Evolutionary conservation across 768 basidiomycete species (phyloP).

Genomic region (Mrakia frigida): DNA sequence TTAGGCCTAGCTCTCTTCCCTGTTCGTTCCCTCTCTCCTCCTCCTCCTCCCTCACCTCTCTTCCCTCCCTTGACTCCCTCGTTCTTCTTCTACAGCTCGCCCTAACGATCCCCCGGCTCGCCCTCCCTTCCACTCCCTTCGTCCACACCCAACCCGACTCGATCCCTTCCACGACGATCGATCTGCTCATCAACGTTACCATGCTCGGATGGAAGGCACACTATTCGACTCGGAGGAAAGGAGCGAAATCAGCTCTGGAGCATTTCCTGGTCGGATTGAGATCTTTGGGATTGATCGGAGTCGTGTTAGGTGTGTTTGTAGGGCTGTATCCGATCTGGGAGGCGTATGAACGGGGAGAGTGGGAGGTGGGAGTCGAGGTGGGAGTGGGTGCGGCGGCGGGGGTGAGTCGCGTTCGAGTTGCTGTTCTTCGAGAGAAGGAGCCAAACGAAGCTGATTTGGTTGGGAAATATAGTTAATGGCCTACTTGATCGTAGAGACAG

Average conservation of each 20-base stretch:
- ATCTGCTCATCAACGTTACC: neutral
- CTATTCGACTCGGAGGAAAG: neutral
- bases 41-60: neutral
- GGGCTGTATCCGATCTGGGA: neutral
- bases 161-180: neutral
- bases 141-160: neutral
- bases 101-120: neutral
- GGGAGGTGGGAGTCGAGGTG: neutral
- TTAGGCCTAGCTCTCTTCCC: neutral
- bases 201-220: neutral
- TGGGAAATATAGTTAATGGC: neutral
- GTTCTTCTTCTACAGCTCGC: neutral
- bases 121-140: neutral
- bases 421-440: neutral
- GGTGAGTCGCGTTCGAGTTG: neutral
- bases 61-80: no score
- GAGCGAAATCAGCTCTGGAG: neutral
- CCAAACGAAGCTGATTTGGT: neutral
- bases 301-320: neutral
- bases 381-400: neutral
- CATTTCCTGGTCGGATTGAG: neutral
- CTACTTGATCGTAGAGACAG: neutral
- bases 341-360: neutral
- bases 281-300: neutral
- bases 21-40: neutral